Evolutionary conservation across 1,284 basidiomycete species (phyloP).

Genomic region (Rhodotorula sp.): DNA sequence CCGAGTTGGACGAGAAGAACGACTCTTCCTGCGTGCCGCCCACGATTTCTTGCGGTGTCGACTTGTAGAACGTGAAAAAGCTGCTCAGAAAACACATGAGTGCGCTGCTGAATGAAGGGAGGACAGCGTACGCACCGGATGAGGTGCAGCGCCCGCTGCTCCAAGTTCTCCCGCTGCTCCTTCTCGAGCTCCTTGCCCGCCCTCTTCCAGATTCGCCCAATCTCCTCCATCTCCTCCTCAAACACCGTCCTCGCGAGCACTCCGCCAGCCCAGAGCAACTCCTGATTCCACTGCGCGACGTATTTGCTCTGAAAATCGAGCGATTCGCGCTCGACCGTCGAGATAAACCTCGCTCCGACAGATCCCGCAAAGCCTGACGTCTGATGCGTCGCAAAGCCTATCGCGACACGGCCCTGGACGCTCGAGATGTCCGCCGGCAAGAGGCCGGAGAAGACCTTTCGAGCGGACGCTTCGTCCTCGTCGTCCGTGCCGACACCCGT

Average conservation of each 20-base stretch:
- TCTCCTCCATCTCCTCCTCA: constrained; percentile 69
- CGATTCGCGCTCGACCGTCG: constrained; percentile 91
- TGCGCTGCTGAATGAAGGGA: constrained; percentile 2
- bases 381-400: constrained; percentile 65
- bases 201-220: constrained; percentile 50
- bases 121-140: constrained; percentile 55
- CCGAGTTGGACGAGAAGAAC: constrained; percentile 69
- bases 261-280: constrained; percentile 74
- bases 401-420: constrained; percentile 48
- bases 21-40: constrained; percentile 71
- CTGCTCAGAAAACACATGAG: constrained; percentile 1
- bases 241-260: constrained; percentile 79
- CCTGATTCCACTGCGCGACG: constrained; percentile 69
- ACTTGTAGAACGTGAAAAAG: constrained; percentile 82
- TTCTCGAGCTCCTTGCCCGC: constrained; percentile 50
- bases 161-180: constrained; percentile 58
- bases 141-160: constrained; percentile 71
- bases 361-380: constrained; percentile 92
- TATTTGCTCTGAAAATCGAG: constrained; percentile 48
- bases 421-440: constrained; percentile 42
- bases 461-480: constrained; percentile 57
- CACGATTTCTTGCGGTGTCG: constrained; percentile 85
- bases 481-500: constrained; percentile 60
- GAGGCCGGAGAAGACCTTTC: constrained; percentile 49
- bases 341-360: constrained; percentile 88